Conservation (phyloP, 140 eudicot genomes). For the Anethum foeniculum region DNA sequence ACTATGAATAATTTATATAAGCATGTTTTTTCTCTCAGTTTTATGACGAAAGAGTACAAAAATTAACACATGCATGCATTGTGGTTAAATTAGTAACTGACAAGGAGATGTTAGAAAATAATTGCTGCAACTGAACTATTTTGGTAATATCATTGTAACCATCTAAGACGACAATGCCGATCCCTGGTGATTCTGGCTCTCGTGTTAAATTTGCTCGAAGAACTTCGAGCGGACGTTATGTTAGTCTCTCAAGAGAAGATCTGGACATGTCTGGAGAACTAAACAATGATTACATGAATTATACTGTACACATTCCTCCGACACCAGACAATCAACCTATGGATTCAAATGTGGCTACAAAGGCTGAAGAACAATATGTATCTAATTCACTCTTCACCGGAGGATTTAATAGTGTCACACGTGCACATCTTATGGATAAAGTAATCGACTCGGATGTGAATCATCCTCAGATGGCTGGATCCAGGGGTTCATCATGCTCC, state of each 20-base stretch:
- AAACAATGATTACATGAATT: slow-evolving; percentile 61
- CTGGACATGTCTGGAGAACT: slow-evolving; percentile 52
- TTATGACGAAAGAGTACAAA: background rate
- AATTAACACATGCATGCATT: background rate
- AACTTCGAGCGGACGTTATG: slow-evolving; percentile 78
- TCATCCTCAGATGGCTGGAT: slow-evolving; percentile 75
- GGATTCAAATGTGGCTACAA: slow-evolving; percentile 68
- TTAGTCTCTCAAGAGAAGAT: slow-evolving; percentile 66
- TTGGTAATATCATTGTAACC: background rate
- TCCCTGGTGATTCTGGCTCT: slow-evolving; percentile 19
- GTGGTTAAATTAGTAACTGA: background rate
- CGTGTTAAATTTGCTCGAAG: slow-evolving; percentile 66
- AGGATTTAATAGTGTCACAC: slow-evolving; percentile 87
- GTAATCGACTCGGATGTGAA: slow-evolving; percentile 67
- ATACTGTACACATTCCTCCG: slow-evolving; percentile 81
- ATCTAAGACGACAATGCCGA: slow-evolving; percentile 33
- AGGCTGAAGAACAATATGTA: slow-evolving; percentile 89
- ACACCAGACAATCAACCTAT: slow-evolving; percentile 69
- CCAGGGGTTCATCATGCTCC: slow-evolving; percentile 58
- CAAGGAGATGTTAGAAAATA: background rate
- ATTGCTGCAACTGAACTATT: background rate
- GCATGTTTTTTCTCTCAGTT: background rate
- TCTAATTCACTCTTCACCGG: slow-evolving; percentile 82
- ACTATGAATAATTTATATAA: background rate
- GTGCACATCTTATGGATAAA: slow-evolving; percentile 91